phyloP scores from a whole-genome alignment of 1,284 basidiomycete species.

The Ceratobasidium sp. region DNA sequence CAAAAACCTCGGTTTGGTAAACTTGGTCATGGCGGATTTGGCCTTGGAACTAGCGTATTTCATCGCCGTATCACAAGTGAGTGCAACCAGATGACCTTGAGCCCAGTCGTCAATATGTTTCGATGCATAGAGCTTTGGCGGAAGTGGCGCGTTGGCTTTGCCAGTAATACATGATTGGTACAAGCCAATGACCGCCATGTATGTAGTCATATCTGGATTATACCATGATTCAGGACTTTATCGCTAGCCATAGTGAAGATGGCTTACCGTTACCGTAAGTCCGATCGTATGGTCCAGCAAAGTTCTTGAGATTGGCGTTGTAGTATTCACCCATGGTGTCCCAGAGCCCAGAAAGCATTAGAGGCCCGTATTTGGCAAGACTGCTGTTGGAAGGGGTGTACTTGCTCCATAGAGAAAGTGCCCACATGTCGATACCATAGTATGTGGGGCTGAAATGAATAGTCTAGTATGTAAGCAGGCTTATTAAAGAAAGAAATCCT shows the following conservation, averaged over 20 bases:
- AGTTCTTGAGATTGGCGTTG: constrained; percentile 31
- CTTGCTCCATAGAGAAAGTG: constrained; percentile 10
- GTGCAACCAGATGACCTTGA: constrained; percentile 15
- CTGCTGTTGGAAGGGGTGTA: constrained; percentile 23
- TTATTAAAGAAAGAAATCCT: background rate
- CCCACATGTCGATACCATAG: constrained; percentile 32
- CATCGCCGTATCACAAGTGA: constrained; percentile 19
- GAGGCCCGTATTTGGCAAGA: constrained; percentile 14
- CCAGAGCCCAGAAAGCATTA: constrained; percentile 31
- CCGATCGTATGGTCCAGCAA: constrained; percentile 25
- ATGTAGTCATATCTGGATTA: constrained; percentile 26
- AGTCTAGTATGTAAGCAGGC: background rate
- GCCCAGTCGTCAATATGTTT: constrained; percentile 34
- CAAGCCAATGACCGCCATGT: constrained; percentile 25
- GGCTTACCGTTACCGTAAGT: constrained; percentile 26
- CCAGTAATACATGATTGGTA: constrained; percentile 22
- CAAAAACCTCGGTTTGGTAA: constrained; percentile 14
- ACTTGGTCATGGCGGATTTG: constrained; percentile 18
- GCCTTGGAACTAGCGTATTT: constrained; percentile 20
- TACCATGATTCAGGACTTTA: background rate
- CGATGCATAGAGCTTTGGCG: constrained; percentile 31
- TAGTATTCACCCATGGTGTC: constrained; percentile 30
- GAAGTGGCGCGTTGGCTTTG: constrained; percentile 10
- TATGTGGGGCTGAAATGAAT: background rate
- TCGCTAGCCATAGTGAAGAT: background rate